phyloP scores from a whole-genome alignment of 306 rosid genomes.

The Vigna nakashimae region DNA sequence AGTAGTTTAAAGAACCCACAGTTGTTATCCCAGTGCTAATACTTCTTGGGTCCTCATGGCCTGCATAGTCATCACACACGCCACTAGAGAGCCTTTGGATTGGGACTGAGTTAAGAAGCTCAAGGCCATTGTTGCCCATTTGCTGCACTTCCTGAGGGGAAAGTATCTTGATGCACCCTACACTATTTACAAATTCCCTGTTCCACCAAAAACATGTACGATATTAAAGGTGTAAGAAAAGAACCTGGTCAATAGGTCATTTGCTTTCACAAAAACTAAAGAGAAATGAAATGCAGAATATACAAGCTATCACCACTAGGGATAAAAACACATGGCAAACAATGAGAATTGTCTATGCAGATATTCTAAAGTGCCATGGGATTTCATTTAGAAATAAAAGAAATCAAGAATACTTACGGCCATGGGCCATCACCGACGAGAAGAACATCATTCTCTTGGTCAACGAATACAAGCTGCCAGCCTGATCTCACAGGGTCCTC shows the following conservation, averaged over 20 bases:
- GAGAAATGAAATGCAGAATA: conserved; percentile 1
- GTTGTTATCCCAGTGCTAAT: conserved; percentile 74
- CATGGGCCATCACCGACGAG: conserved; percentile 82
- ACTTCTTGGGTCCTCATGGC: conserved; percentile 78
- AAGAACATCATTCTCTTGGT: conserved; percentile 93
- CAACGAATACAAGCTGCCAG: conserved; percentile 99
- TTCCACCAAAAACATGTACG: conserved; percentile 19
- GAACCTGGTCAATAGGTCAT: not conserved
- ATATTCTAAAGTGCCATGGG: conserved; percentile 11
- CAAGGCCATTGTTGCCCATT: conserved; percentile 83
- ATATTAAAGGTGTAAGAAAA: not conserved
- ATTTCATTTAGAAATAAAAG: conserved; percentile 19
- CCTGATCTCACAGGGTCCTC: conserved; percentile 98
- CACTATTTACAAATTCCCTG: conserved; percentile 97
- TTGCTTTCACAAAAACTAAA: conserved; percentile 25
- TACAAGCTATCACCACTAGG: not conserved
- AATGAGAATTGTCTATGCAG: not conserved
- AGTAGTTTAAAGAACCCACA: conserved; percentile 85
- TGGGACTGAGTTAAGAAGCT: conserved; percentile 77
- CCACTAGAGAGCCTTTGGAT: conserved; percentile 78
- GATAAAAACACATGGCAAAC: conserved; percentile 4
- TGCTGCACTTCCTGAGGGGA: conserved; percentile 96
- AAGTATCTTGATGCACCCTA: conserved; percentile 94
- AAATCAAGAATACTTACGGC: conserved; percentile 47
- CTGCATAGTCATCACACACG: conserved; percentile 68